Evolutionary conservation across 1,139 yeast species (phyloP), one percentile per base, ranked within the genome.

Genomic region (Candida glucosophila): DNA sequence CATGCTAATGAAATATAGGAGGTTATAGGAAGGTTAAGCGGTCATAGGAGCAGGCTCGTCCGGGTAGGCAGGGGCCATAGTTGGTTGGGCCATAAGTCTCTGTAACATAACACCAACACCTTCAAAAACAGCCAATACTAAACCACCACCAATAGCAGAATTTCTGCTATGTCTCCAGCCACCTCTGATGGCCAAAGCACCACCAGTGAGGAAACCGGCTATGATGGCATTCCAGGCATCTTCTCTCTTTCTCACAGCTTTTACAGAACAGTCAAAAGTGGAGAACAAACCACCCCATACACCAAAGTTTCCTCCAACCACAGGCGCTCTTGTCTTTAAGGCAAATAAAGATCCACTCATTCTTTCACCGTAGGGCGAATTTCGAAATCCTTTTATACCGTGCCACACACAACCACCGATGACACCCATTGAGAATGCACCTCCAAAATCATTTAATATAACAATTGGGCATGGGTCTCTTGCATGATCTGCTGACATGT

Each of bases 381-480:
- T 92, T 56, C 98, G 75, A 72, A 90, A 90, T 25, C 99, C 99
- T 55, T 92, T 90, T 49, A 90, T 81, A 49, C 97, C 96, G 65
- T 90, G 98, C 98, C 98, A 90, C 38, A 92, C 78, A 44, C 92
- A 77, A 39, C 99, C 99, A 62, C 98, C 97, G 48, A 90, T 82
- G 43, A 76, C 78, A 58, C 99, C 99, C 97, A 90, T 88, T 47
- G 97, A 77, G 48, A 86, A 90, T 31, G 98, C 97, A 52, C 97
- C 97, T 47, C 99, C 99, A 47, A 90, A 90, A 67, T 90, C 99
- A 58, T 78, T 88, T 40, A 90, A 64, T 42, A 90, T 86, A 37
- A 90, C 97, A 41, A 88, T 73, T 34, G 98, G 99, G 65, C 99
- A 90, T 46, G 99, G 99, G 55, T 90, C 99, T 75, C 98, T 82